Percentiles rank a stretch among this genome's conserved stretches.
phyloP scores from a whole-genome alignment of 1,284 basidiomycete species.

The Moesziomyces parantarcticus region DNA sequence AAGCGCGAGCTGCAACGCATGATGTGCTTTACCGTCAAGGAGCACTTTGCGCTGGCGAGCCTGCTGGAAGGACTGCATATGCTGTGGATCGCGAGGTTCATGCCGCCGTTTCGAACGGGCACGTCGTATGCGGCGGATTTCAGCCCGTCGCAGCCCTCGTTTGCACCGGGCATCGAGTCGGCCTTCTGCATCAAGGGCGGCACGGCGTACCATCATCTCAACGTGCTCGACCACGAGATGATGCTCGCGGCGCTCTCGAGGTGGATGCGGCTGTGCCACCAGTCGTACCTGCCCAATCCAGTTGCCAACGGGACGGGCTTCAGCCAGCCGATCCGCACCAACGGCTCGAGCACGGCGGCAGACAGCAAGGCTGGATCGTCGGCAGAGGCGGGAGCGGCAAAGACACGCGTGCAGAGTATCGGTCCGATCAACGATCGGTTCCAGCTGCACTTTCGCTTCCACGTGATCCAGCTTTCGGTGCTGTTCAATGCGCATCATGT shows the following conservation, averaged over 20 bases:
- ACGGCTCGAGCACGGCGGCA: conserved; percentile 1
- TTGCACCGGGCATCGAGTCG: conserved; percentile 15
- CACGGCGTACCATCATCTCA: conserved; percentile 18
- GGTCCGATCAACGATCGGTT: conserved; percentile 48
- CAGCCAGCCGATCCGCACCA: not conserved
- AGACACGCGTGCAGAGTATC: conserved; percentile 13
- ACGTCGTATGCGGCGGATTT: conserved; percentile 42
- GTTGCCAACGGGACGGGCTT: conserved; percentile 19
- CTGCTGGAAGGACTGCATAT: conserved; percentile 42
- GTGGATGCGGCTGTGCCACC: conserved; percentile 42
- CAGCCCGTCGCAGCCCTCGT: conserved; percentile 17
- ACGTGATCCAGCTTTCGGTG: conserved; percentile 36
- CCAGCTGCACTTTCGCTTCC: conserved; percentile 39
- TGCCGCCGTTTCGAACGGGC: conserved; percentile 27
- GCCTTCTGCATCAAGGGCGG: conserved; percentile 24
- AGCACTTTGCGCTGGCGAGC: conserved; percentile 38
- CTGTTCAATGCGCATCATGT: conserved; percentile 44
- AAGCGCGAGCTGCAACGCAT: conserved; percentile 15
- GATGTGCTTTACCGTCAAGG: conserved; percentile 37
- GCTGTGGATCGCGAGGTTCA: conserved; percentile 35
- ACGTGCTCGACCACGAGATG: conserved; percentile 20
- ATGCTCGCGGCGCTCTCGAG: conserved; percentile 35
- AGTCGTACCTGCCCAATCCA: conserved; percentile 30
- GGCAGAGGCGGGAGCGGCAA: not conserved
- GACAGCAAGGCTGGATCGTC: too few relatives aligned